phyloP scores from a whole-genome alignment of 2,329 filamentous ascomycete species.

The Colletotrichum sp. region DNA sequence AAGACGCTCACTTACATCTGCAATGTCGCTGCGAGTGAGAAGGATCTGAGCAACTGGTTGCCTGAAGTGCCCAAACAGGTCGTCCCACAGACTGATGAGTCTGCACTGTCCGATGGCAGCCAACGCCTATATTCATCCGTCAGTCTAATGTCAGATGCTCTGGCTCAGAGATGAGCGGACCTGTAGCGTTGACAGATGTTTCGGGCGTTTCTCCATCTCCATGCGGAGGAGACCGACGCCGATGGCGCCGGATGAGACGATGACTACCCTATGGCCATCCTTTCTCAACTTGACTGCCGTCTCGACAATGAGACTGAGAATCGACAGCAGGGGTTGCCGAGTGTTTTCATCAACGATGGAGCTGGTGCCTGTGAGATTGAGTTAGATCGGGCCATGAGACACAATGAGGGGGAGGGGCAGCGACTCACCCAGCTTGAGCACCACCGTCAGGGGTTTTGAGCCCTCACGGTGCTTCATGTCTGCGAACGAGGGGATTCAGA shows the following conservation, averaged over 20 bases:
- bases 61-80: slow-evolving; percentile 83
- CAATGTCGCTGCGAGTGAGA: slow-evolving; percentile 93
- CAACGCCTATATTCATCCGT: slow-evolving; percentile 63
- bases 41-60: slow-evolving; percentile 96
- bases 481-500: slow-evolving; percentile 30
- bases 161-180: slow-evolving; percentile 36
- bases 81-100: slow-evolving; percentile 95
- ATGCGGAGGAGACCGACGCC: slow-evolving; percentile 91
- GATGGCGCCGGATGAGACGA: slow-evolving; percentile 97
- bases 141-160: neutral
- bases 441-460: slow-evolving; percentile 72
- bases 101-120: slow-evolving; percentile 96
- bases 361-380: slow-evolving; percentile 74
- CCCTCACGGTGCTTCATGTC: slow-evolving; percentile 62
- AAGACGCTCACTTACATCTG: slow-evolving; percentile 68
- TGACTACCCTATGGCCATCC: slow-evolving; percentile 92
- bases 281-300: slow-evolving; percentile 86
- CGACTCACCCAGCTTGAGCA: slow-evolving; percentile 83
- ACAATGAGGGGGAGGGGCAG: neutral
- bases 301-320: slow-evolving; percentile 90
- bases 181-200: slow-evolving; percentile 88
- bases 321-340: slow-evolving; percentile 91
- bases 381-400: neutral
- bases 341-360: slow-evolving; percentile 98
- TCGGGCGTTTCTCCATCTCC: slow-evolving; percentile 86